Conservation (phyloP, 345 rosid genomes). For the Acer yangbiense region DNA sequence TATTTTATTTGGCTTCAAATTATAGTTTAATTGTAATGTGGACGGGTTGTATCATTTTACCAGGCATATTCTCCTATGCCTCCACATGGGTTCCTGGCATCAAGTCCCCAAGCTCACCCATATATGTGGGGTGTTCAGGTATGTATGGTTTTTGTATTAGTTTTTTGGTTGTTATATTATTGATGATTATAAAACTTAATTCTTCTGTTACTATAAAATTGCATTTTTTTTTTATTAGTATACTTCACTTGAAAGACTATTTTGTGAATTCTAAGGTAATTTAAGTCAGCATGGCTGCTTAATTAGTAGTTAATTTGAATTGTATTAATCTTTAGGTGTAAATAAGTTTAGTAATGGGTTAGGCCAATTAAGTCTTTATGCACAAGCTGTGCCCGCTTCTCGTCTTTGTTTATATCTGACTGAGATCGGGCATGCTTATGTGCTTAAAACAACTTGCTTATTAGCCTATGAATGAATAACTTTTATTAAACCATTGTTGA, state of each 20-base stretch:
- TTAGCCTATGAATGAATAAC: background rate
- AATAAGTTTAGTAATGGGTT: background rate
- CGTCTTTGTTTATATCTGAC: background rate
- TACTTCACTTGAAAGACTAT: background rate
- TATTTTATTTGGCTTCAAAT: constrained; percentile 18
- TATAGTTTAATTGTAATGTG: constrained; percentile 20
- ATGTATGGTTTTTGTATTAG: constrained; percentile 17
- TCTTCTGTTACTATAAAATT: background rate
- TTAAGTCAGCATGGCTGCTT: background rate
- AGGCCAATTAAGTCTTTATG: background rate
- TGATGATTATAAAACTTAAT: background rate
- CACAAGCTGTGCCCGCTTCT: background rate
- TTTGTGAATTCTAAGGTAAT: background rate
- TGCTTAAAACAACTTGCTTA: too few relatives aligned
- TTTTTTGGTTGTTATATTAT: background rate
- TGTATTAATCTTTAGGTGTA: background rate
- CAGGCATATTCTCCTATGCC: constrained; percentile 95
- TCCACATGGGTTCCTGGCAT: constrained; percentile 92
- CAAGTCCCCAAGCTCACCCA: constrained; percentile 98
- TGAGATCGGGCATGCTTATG: too few relatives aligned
- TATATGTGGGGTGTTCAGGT: constrained; percentile 99
- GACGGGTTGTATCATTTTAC: constrained; percentile 24
- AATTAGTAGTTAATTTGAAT: background rate
- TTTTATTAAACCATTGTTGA: constrained; percentile 1
- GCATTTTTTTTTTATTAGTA: background rate